These are phyloP conservation scores for Apiotrichum porosum DNA, from an alignment of 1,284 basidiomycete genomes.

Conservation along the genomic window DNA sequence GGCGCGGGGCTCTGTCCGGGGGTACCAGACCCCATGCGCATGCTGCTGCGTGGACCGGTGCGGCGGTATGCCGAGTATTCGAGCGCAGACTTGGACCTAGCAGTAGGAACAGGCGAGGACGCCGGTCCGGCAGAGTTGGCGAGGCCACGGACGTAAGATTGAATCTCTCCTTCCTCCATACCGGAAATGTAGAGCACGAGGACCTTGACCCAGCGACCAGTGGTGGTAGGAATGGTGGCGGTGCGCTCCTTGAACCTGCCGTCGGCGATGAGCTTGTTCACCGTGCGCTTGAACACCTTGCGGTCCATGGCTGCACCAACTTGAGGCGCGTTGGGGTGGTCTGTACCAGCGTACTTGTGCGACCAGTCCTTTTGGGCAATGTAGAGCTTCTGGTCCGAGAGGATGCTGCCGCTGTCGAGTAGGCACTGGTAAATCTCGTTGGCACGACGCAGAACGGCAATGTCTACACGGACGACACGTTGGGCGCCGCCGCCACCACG, in stretches of 20 bases:
- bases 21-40: background rate
- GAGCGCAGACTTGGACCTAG: conserved; percentile 5
- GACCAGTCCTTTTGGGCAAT: conserved; percentile 31
- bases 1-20: background rate
- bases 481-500: background rate
- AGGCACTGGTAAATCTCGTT: conserved; percentile 36
- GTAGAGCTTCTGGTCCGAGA: conserved; percentile 23
- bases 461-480: conserved; percentile 21
- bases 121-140: conserved; percentile 7
- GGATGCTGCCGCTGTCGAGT: conserved; percentile 25
- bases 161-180: conserved; percentile 16
- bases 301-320: conserved; percentile 36
- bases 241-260: conserved; percentile 30
- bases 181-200: conserved; percentile 23
- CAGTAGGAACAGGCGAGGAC: background rate
- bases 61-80: conserved; percentile 18
- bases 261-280: conserved; percentile 22
- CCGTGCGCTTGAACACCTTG: conserved; percentile 21
- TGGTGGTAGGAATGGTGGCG: conserved; percentile 29
- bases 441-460: conserved; percentile 23
- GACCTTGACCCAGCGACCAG: conserved; percentile 30
- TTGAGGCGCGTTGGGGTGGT: conserved; percentile 32
- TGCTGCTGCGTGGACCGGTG: background rate
- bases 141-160: conserved; percentile 27
- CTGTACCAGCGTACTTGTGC: conserved; percentile 31